Base-by-base conservation (phyloP, 208 protist genomes). In the Acanthamoeba triangularis region DNA sequence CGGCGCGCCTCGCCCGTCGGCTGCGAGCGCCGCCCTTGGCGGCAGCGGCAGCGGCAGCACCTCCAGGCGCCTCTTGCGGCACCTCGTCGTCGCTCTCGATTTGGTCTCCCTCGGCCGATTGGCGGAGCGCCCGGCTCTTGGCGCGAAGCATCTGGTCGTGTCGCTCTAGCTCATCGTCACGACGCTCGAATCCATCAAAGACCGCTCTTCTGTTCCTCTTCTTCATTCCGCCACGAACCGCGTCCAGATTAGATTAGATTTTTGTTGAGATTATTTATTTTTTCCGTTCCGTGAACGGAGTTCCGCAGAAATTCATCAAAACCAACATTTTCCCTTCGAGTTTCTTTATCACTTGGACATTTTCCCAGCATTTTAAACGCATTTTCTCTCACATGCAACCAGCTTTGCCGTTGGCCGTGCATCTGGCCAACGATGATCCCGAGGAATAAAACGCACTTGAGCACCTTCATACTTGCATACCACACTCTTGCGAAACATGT, bases 111-210 rank as follows among this genome's bases (percentile, higher is more conserved):
- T 65, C 59, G 2, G 59, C 59, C 30, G 63, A 72, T 16, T 72
- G 63, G 63, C 63, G 63, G 2, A 37, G 63, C n/a, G 63, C 63
- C n/a, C 63, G 23, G 63, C 63, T 72, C 63, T 72, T 72, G 23
- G 63, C 63, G 23, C 30, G 23, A 23, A 72, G 63, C 63, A 72
- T 30, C n/a, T 72, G 63, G 28, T 13, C 74, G 20, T 82, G 33
- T 18, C 74, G 74, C 41, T 82, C 74, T 2, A 82, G 74, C 37
- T 82, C 74, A 11, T 82, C 37, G 37, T 82, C 74, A 5, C 74
- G 33, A 13, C 74, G 74, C 74, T 82, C 74, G 74, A 82, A 82
- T 35, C 63, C 63, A 11, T 72, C 63, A 72, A 72, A 72, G 74
- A 82, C 37, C 35, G 18, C 74, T 20, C 74, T 18, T 35, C 20